These are phyloP conservation scores for Anisogramma anomala DNA, from an alignment of 2,329 filamentous ascomycete genomes.

Conservation along the genomic window DNA sequence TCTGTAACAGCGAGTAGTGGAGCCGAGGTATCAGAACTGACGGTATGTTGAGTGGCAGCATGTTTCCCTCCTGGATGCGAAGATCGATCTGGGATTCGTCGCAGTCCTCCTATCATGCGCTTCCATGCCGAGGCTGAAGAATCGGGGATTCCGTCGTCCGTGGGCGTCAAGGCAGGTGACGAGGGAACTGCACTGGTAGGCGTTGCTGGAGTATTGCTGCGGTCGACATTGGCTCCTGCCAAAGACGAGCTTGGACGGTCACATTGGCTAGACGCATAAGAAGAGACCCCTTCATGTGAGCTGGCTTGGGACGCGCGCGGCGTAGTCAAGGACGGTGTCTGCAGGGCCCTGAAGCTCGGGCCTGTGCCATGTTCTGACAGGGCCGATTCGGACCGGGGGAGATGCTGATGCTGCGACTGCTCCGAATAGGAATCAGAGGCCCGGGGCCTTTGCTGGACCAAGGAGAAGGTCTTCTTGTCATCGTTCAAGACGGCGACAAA, in stretches of 20 bases:
- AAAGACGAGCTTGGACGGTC: slow-evolving; percentile 37
- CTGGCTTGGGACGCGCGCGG: slow-evolving; percentile 28
- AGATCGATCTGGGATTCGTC: slow-evolving; percentile 36
- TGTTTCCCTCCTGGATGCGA: slow-evolving; percentile 34
- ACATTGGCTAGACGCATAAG: slow-evolving; percentile 33
- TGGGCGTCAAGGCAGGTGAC: slow-evolving; percentile 23
- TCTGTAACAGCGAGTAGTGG: slow-evolving; percentile 25
- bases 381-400: slow-evolving; percentile 14
- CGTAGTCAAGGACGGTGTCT: slow-evolving; percentile 29
- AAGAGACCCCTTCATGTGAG: slow-evolving; percentile 39
- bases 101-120: slow-evolving; percentile 42
- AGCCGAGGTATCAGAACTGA: slow-evolving; percentile 18
- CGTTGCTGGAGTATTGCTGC: slow-evolving; percentile 27
- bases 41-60: slow-evolving; percentile 17
- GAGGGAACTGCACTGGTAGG: slow-evolving; percentile 17
- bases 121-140: slow-evolving; percentile 34
- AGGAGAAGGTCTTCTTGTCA: slow-evolving; percentile 41
- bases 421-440: slow-evolving; percentile 8
- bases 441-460: slow-evolving; percentile 26
- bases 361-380: slow-evolving; percentile 13
- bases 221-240: slow-evolving; percentile 31
- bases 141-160: slow-evolving; percentile 23
- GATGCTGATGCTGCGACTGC: slow-evolving; percentile 1
- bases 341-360: slow-evolving; percentile 30
- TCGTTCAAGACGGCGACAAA: slow-evolving; percentile 42